Conservation (phyloP, 129 eudicot species). For the Flaveria linearis region DNA sequence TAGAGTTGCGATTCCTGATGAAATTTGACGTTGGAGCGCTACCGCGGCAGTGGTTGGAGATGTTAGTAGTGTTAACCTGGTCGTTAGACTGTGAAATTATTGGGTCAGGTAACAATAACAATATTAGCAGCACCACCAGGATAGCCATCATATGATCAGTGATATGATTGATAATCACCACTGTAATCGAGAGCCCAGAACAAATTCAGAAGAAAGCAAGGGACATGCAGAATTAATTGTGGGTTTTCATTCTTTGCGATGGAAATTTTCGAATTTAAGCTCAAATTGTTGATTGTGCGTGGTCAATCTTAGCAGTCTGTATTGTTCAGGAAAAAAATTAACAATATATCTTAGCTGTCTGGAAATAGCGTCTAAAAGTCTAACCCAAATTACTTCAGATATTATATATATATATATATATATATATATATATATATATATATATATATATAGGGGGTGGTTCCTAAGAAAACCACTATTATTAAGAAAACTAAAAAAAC, state of each 20-base stretch:
- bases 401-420: too few species aligned
- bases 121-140: slow-evolving; percentile 25
- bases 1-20: slow-evolving; percentile 46
- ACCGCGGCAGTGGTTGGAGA: not conserved
- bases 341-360: too few species aligned
- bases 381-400: too few species aligned
- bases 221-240: not conserved
- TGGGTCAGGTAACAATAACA: slow-evolving; percentile 14
- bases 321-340: too few species aligned
- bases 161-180: not conserved
- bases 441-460: too few species aligned
- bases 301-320: too few species aligned
- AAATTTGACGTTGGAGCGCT: slow-evolving; percentile 21
- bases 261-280: too few species aligned
- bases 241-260: not conserved
- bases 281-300: too few species aligned
- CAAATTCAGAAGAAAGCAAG: not conserved
- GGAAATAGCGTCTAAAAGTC: too few species aligned
- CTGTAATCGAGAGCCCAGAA: not conserved
- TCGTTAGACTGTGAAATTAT: slow-evolving; percentile 26
- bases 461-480: too few species aligned
- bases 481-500: too few species aligned
- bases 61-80: slow-evolving; percentile 6
- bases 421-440: too few species aligned
- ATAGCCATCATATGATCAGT: slow-evolving; percentile 7